A percentile compares a stretch with the other conserved stretches of the same genome.
Evolutionary conservation across 768 basidiomycete species (phyloP).

Genomic region (Suillus brevipes): DNA sequence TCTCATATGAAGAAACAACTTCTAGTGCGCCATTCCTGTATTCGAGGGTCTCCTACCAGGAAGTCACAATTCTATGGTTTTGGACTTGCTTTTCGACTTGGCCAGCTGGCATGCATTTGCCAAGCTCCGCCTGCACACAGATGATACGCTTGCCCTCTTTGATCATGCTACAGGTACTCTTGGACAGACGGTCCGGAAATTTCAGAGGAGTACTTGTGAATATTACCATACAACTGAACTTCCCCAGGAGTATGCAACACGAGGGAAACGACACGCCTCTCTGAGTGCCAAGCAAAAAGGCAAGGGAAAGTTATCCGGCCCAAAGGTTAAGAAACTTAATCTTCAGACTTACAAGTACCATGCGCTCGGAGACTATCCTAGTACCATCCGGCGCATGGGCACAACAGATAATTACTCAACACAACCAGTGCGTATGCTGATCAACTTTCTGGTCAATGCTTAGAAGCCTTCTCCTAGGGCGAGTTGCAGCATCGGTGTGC

Average conservation of each 20-base stretch:
- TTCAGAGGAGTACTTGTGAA: background rate
- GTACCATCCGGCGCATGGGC: background rate
- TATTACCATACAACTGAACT: conserved; percentile 21
- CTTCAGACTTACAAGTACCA: conserved; percentile 13
- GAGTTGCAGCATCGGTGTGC: conserved; percentile 37
- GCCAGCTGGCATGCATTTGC: conserved; percentile 20
- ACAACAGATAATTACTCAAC: conserved; percentile 29
- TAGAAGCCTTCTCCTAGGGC: conserved; percentile 23
- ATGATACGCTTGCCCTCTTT: background rate
- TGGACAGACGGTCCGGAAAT: background rate
- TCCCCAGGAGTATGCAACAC: conserved; percentile 18
- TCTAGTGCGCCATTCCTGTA: conserved; percentile 37
- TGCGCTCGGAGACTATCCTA: conserved; percentile 13
- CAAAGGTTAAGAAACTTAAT: conserved; percentile 10
- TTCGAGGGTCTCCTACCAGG: conserved; percentile 39
- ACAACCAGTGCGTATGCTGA: conserved; percentile 18
- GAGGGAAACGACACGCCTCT: conserved; percentile 9
- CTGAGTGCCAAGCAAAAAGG: background rate
- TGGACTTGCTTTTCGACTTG: conserved; percentile 13
- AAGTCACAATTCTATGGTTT: conserved; percentile 20
- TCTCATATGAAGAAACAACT: too few species aligned
- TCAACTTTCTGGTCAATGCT: background rate
- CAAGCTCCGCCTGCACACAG: conserved; percentile 9
- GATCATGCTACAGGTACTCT: conserved; percentile 10
- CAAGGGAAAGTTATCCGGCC: background rate